phyloP scores from a whole-genome alignment of 768 basidiomycete species.

The Leccinum boreale region DNA sequence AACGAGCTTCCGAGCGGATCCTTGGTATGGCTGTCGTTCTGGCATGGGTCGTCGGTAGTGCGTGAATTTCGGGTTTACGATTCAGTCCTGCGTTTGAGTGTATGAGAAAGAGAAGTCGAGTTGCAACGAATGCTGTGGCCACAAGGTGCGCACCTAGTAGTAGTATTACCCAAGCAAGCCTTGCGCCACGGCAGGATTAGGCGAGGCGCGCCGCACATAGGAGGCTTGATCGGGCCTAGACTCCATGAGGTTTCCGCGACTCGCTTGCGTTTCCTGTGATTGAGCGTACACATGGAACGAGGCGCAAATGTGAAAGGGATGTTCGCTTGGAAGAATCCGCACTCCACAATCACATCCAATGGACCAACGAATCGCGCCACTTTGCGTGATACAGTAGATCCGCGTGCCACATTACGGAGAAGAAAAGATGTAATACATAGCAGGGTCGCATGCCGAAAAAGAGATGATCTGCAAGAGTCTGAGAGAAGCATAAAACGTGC shows the following conservation, averaged over 20 bases:
- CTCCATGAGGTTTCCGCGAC: background rate
- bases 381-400: too few relatives aligned
- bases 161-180: background rate
- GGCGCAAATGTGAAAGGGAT: too few relatives aligned
- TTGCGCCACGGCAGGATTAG: background rate
- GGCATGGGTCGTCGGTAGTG: constrained; percentile 16
- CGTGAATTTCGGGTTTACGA: background rate
- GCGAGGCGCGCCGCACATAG: background rate
- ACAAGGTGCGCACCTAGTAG: background rate
- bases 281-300: too few relatives aligned
- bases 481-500: too few relatives aligned
- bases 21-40: constrained; percentile 37
- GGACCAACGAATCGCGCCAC: too few relatives aligned
- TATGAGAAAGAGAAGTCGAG: background rate
- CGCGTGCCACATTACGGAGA: too few relatives aligned
- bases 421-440: too few relatives aligned
- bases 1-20: constrained; percentile 41
- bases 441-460: too few relatives aligned
- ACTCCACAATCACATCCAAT: too few relatives aligned
- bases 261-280: too few relatives aligned
- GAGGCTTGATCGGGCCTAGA: background rate
- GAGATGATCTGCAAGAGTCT: too few relatives aligned
- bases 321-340: too few relatives aligned
- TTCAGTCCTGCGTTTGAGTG: background rate
- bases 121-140: background rate